Evolutionary conservation across 768 basidiomycete species (phyloP).

Genomic region (Mycena rebaudengoi): DNA sequence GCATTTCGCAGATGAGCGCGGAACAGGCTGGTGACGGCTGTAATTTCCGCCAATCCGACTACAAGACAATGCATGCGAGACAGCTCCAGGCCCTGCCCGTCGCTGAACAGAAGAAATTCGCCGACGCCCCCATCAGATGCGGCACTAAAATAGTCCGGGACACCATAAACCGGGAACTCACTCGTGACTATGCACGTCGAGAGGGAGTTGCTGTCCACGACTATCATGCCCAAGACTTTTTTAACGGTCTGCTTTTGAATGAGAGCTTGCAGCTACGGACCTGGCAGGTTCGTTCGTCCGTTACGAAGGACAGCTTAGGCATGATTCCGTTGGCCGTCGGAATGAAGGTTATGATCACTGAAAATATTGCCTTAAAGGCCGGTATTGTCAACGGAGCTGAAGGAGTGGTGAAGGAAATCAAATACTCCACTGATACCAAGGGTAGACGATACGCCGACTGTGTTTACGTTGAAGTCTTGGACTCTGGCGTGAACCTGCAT

Average conservation of each 20-base stretch:
- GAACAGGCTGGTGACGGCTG: background rate
- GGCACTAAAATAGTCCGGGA: background rate
- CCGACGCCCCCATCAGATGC: background rate
- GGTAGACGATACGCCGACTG: too few species aligned
- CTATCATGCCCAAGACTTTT: background rate
- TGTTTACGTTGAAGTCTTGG: too few species aligned
- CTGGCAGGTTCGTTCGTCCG: background rate
- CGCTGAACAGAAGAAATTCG: background rate
- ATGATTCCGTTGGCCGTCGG: background rate
- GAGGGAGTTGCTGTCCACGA: background rate
- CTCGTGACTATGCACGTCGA: background rate
- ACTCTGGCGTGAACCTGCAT: too few species aligned
- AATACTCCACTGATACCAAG: too few species aligned
- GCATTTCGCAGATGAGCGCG: background rate
- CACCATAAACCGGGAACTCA: background rate
- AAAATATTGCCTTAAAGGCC: conserved; percentile 1
- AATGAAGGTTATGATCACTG: background rate
- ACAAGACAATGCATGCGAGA: background rate
- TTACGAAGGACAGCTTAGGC: background rate
- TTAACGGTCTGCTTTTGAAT: background rate
- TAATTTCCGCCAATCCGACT: background rate
- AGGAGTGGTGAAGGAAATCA: too few species aligned
- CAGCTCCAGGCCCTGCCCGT: background rate
- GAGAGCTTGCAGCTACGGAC: background rate
- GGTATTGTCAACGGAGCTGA: too few species aligned